phyloP scores from a whole-genome alignment of 306 rosid species.

The Medicago arabica region DNA sequence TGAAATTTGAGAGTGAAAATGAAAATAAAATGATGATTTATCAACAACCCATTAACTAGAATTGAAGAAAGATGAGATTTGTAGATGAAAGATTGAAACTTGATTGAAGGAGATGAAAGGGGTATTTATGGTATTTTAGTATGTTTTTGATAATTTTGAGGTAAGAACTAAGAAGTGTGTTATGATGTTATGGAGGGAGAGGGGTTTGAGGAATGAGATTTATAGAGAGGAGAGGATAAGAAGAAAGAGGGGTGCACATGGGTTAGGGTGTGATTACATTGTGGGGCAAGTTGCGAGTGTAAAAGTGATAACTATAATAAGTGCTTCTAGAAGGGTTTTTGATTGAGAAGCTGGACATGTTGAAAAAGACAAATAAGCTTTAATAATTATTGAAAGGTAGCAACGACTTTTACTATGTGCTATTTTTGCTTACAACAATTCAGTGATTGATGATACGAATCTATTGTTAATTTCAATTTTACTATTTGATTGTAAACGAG shows the following conservation, averaged over 20 bases:
- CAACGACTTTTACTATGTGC: not conserved
- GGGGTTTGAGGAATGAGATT: not conserved
- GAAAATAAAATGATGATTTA: not conserved
- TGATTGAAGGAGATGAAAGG: not conserved
- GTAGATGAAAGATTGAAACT: constrained; percentile 4
- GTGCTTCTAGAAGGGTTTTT: constrained; percentile 42
- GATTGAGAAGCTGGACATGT: constrained; percentile 13
- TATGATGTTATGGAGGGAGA: not conserved
- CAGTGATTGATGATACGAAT: not conserved
- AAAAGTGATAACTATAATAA: constrained; percentile 1
- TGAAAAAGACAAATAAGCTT: constrained; percentile 26
- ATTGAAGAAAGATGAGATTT: constrained; percentile 12
- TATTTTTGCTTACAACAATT: not conserved
- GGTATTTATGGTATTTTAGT: not conserved
- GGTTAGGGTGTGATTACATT: not conserved
- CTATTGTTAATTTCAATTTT: not conserved
- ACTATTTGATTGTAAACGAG: not conserved
- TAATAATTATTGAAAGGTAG: not conserved
- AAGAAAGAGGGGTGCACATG: constrained; percentile 31
- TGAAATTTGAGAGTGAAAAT: not conserved
- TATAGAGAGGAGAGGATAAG: constrained; percentile 18
- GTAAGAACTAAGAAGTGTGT: not conserved
- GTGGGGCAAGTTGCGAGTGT: constrained; percentile 6
- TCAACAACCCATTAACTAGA: constrained; percentile 4
- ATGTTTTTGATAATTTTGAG: not conserved